These are phyloP conservation scores for Onygenales sp. DNA, from an alignment of 2,329 filamentous ascomycete species.

Conservation along the genomic window DNA sequence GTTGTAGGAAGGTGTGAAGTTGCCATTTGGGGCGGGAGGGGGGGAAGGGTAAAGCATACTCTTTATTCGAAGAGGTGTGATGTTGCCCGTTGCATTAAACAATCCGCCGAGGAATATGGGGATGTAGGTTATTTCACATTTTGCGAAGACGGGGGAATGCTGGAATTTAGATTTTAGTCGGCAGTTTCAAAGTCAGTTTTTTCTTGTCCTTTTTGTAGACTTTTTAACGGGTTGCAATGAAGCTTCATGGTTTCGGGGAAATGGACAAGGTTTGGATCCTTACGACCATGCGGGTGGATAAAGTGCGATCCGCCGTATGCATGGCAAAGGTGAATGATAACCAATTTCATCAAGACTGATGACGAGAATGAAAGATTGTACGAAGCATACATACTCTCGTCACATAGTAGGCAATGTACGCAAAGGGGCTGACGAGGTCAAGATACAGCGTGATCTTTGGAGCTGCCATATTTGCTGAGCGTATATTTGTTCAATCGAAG, in stretches of 20 bases:
- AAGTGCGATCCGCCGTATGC: background rate
- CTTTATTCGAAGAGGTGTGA: constrained; percentile 46
- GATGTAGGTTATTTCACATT: constrained; percentile 46
- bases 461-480: constrained; percentile 29
- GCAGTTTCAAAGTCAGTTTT: background rate
- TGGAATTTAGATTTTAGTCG: constrained; percentile 16
- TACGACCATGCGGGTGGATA: no score
- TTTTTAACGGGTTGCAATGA: background rate
- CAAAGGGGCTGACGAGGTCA: constrained; percentile 52
- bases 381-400: constrained; percentile 36
- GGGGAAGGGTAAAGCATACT: constrained; percentile 30
- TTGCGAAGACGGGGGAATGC: constrained; percentile 47
- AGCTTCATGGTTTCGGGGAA: no score
- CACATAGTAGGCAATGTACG: constrained; percentile 50
- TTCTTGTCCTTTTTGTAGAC: background rate
- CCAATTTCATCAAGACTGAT: background rate
- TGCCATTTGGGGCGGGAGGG: background rate
- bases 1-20: background rate
- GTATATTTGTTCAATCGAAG: background rate
- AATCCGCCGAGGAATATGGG: constrained; percentile 53
- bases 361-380: background rate
- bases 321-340: background rate
- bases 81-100: constrained; percentile 48
- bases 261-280: no score
- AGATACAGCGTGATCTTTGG: constrained; percentile 49